phyloP scores from a whole-genome alignment of 306 rosid species.

The Acacia crassicarpa region DNA sequence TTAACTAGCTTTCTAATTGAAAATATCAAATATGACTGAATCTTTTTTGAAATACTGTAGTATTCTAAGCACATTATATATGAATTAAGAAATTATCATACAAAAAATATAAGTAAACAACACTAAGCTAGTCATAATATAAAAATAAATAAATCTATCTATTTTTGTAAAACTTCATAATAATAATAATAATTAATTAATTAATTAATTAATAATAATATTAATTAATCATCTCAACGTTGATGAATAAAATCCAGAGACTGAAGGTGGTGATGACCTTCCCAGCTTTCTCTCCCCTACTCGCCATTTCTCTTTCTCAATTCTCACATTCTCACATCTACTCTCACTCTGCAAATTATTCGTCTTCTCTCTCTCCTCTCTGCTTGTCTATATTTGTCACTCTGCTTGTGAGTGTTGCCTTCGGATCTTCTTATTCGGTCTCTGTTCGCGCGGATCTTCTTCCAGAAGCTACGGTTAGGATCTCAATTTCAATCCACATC shows the following conservation, averaged over 20 bases:
- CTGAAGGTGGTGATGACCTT: background rate
- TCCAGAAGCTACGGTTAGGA: constrained; percentile 45
- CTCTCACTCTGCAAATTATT: constrained; percentile 4
- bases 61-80: background rate
- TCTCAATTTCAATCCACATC: constrained; percentile 7
- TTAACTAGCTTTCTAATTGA: background rate
- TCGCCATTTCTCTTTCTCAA: constrained; percentile 28
- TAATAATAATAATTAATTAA: no score
- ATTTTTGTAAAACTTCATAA: no score
- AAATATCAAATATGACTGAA: background rate
- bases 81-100: background rate
- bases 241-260: constrained; percentile 1
- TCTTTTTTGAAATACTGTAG: background rate
- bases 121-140: background rate
- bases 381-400: background rate
- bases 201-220: no score
- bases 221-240: background rate
- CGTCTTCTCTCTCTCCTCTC: background rate
- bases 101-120: no score
- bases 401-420: constrained; percentile 4
- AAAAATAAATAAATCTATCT: no score
- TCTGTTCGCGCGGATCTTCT: constrained; percentile 41
- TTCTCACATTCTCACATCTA: constrained; percentile 3
- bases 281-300: constrained; percentile 33
- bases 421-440: constrained; percentile 44